Conservation (phyloP, 2,329 filamentous ascomycete species). For the Aspergillus tamarii region DNA sequence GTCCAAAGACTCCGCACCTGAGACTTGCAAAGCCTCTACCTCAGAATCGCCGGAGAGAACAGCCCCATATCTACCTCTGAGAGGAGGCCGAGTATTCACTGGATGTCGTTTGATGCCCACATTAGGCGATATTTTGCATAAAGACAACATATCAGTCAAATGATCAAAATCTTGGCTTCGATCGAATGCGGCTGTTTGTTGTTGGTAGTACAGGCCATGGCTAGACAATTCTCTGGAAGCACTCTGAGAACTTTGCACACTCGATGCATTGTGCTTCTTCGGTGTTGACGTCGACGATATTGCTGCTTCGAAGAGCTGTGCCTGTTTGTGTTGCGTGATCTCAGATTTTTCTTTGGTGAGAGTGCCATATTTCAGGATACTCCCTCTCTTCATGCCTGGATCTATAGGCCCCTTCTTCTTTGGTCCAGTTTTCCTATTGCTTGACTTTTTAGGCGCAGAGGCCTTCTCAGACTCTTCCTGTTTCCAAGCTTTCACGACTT, state of each 20-base stretch:
- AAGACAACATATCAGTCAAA: constrained; percentile 30
- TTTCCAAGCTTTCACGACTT: constrained; percentile 69
- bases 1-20: constrained; percentile 6
- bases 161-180: constrained; percentile 26
- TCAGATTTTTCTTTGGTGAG: constrained; percentile 40
- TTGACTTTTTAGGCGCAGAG: constrained; percentile 33
- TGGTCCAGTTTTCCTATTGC: constrained; percentile 29
- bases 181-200: constrained; percentile 11
- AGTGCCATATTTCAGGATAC: constrained; percentile 45
- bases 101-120: constrained; percentile 27
- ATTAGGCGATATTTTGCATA: constrained; percentile 24
- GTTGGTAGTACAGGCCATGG: constrained; percentile 20
- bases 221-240: constrained; percentile 16
- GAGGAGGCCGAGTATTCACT: constrained; percentile 14
- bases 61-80: constrained; percentile 14
- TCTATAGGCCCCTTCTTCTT: constrained; percentile 45
- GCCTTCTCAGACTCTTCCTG: constrained; percentile 38
- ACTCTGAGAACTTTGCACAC: constrained; percentile 10
- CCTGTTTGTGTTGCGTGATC: constrained; percentile 32
- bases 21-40: constrained; percentile 15
- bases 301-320: constrained; percentile 35
- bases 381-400: constrained; percentile 44
- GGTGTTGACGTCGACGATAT: constrained; percentile 22
- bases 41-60: constrained; percentile 13
- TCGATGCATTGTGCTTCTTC: constrained; percentile 18